Evolutionary conservation across 352 stramenopile species (phyloP).

Genomic region (Globisporangium ultimum): DNA sequence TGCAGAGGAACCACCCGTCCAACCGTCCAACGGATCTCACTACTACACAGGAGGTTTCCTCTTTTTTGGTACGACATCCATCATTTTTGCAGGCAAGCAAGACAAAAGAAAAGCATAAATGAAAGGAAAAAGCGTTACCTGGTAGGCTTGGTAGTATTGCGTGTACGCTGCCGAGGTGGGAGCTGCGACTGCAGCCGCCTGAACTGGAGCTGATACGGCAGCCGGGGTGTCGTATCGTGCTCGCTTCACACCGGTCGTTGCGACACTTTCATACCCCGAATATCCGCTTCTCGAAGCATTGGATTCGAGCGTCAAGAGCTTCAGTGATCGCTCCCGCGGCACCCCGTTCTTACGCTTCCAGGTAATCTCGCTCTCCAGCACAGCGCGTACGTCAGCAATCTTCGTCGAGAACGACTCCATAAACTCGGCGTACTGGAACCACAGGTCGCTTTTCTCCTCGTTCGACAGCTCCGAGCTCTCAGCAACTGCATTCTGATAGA

Average conservation of each 20-base stretch:
- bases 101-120: slow-evolving; percentile 1
- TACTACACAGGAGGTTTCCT: not conserved
- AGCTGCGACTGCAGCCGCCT: slow-evolving; percentile 19
- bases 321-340: slow-evolving; percentile 46
- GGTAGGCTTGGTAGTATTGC: slow-evolving; percentile 76
- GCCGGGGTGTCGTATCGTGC: slow-evolving; percentile 37
- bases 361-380: slow-evolving; percentile 45
- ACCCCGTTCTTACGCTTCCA: slow-evolving; percentile 71
- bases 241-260: slow-evolving; percentile 48
- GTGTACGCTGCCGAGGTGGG: slow-evolving; percentile 30
- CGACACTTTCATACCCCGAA: slow-evolving; percentile 26
- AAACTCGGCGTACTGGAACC: slow-evolving; percentile 78
- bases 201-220: slow-evolving; percentile 13
- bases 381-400: slow-evolving; percentile 43
- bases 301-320: slow-evolving; percentile 51
- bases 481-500: slow-evolving; percentile 49
- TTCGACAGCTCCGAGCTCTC: slow-evolving; percentile 50
- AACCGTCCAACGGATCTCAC: slow-evolving; percentile 1
- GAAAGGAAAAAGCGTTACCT: slow-evolving; percentile 41
- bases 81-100: not conserved
- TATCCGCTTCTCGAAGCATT: slow-evolving; percentile 2
- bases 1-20: not conserved
- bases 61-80: slow-evolving; percentile 4
- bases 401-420: slow-evolving; percentile 50
- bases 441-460: slow-evolving; percentile 79